Evolutionary conservation across 2,329 filamentous ascomycete genomes (phyloP).

Genomic region (Fusarium floridanum): DNA sequence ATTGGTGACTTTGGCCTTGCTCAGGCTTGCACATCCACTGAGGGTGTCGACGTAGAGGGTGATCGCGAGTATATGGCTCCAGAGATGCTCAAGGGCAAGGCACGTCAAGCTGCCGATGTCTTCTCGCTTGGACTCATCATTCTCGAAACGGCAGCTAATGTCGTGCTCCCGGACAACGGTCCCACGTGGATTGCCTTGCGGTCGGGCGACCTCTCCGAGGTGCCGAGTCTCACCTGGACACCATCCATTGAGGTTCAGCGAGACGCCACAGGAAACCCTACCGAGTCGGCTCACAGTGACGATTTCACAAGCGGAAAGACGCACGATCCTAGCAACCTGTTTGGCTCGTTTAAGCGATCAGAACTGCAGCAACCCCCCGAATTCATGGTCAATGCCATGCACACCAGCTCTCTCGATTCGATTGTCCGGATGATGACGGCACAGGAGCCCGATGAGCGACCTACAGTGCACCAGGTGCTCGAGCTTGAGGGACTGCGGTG

Average conservation of each 20-base stretch:
- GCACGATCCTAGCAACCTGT: constrained; percentile 52
- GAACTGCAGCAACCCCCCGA: constrained; percentile 75
- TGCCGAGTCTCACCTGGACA: constrained; percentile 89
- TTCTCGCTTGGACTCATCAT: constrained; percentile 96
- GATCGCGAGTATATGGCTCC: constrained; percentile 97
- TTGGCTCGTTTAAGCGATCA: constrained; percentile 63
- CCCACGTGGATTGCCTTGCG: constrained; percentile 90
- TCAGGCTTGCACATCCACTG: constrained; percentile 79
- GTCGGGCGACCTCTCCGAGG: constrained; percentile 87
- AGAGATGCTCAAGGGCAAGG: constrained; percentile 87
- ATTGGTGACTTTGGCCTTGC: constrained; percentile 91
- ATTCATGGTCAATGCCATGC: constrained; percentile 86
- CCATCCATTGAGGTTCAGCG: constrained; percentile 77
- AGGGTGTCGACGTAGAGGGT: constrained; percentile 88
- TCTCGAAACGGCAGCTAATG: constrained; percentile 94
- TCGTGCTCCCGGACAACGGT: constrained; percentile 93
- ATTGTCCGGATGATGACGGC: constrained; percentile 91
- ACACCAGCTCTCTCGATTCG: constrained; percentile 82
- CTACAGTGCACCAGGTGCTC: constrained; percentile 80
- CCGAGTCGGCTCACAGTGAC: constrained; percentile 55
- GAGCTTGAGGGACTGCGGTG: constrained; percentile 81
- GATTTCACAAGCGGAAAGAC: constrained; percentile 50
- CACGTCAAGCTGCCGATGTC: constrained; percentile 91
- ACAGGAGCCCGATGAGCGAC: constrained; percentile 79
- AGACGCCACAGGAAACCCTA: constrained; percentile 72